Evolutionary conservation across 176 grass and related monocot species (phyloP).

Genomic region (Pharus latifolius): DNA sequence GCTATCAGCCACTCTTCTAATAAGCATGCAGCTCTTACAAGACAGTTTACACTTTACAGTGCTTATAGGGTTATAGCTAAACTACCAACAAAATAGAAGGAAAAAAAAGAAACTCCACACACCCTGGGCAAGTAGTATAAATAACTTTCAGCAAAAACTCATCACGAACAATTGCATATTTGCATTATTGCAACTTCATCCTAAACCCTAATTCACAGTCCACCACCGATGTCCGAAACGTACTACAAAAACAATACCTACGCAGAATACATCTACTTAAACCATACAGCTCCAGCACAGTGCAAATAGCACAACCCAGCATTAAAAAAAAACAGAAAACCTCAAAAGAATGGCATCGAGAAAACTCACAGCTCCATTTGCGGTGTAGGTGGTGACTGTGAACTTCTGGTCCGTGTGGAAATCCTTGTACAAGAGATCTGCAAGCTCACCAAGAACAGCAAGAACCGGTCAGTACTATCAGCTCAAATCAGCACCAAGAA

Average conservation of each 20-base stretch:
- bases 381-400: constrained; percentile 44
- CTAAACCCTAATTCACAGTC: not conserved
- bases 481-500: not conserved
- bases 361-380: constrained; percentile 43
- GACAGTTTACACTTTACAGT: no score
- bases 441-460: not conserved
- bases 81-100: no score
- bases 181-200: not conserved
- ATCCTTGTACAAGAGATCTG: constrained; percentile 68
- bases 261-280: not conserved
- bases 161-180: no score
- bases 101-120: no score
- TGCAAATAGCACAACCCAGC: not conserved
- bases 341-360: not conserved
- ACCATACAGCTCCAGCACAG: not conserved
- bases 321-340: not conserved
- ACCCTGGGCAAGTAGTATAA: no score
- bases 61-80: no score
- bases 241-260: not conserved
- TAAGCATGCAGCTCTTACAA: no score
- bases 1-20: not conserved
- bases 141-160: no score
- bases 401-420: constrained; percentile 57
- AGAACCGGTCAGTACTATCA: not conserved
- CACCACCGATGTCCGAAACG: no score